Percentiles rank a stretch among this genome's conserved stretches.
phyloP scores from a whole-genome alignment of 1,284 basidiomycete species.

The Cryptococcus neoformans region DNA sequence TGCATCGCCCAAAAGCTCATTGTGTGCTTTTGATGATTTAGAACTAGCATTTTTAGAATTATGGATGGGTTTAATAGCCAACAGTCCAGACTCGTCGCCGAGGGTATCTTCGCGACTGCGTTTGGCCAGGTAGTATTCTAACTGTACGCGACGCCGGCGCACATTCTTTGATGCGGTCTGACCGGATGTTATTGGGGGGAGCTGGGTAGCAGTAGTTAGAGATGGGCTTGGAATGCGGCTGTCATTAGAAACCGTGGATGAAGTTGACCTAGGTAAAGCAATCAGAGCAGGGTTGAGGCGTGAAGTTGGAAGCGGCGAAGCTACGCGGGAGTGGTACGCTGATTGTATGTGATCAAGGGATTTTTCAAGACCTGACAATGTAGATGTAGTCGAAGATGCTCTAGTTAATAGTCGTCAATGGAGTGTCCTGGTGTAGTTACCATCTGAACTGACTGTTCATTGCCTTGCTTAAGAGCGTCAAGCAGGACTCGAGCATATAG shows the following conservation, averaged over 20 bases:
- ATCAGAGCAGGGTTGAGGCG: slow-evolving; percentile 14
- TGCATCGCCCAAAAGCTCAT: slow-evolving; percentile 23
- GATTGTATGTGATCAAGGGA: slow-evolving; percentile 18
- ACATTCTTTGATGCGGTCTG: slow-evolving; percentile 2
- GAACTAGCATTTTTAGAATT: background rate
- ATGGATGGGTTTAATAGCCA: slow-evolving; percentile 23
- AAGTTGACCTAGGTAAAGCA: slow-evolving; percentile 7
- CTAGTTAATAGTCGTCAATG: slow-evolving; percentile 7
- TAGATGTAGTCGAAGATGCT: slow-evolving; percentile 19
- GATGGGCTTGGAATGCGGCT: background rate
- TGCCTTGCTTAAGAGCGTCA: slow-evolving; percentile 26
- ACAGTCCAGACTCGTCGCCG: slow-evolving; percentile 27
- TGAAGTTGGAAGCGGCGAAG: slow-evolving; percentile 10
- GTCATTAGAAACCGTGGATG: background rate
- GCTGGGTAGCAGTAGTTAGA: slow-evolving; percentile 1
- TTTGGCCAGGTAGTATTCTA: slow-evolving; percentile 28
- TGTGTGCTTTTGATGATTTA: slow-evolving; percentile 8
- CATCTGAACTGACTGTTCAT: slow-evolving; percentile 33
- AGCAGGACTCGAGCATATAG: slow-evolving; percentile 37
- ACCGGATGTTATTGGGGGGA: background rate
- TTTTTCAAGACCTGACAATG: slow-evolving; percentile 16
- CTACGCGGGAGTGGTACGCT: slow-evolving; percentile 4
- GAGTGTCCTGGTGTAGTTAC: no score
- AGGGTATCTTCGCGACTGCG: slow-evolving; percentile 24
- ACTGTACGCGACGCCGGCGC: slow-evolving; percentile 2